Conservation (phyloP, 2,329 filamentous ascomycete species). For the Teratosphaeria nubilosa region DNA sequence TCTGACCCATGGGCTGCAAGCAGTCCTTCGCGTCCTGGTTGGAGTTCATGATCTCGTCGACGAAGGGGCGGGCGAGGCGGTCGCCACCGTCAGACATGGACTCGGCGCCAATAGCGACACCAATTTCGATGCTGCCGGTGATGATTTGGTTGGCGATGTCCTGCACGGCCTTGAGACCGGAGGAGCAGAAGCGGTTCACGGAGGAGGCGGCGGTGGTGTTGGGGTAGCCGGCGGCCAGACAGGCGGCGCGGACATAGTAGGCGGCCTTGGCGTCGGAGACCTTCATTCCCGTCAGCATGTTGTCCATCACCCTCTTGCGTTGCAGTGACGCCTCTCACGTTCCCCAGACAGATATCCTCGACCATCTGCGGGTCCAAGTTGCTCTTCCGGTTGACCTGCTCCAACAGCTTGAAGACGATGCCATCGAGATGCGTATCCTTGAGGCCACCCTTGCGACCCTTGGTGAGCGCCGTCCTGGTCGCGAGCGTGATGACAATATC, state of each 20-base stretch:
- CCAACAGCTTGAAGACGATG: conserved; percentile 71
- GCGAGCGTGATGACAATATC: conserved; percentile 95
- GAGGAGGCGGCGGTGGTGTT: conserved; percentile 74
- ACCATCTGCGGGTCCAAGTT: conserved; percentile 26
- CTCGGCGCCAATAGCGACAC: conserved; percentile 81
- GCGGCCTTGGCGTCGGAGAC: conserved; percentile 76
- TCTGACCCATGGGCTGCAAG: conserved; percentile 96
- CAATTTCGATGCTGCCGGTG: conserved; percentile 71
- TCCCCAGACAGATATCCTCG: conserved; percentile 77
- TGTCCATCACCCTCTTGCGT: no score
- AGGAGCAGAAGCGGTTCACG: conserved; percentile 95
- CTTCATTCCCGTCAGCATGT: conserved; percentile 31
- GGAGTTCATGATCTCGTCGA: conserved; percentile 58
- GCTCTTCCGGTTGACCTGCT: conserved; percentile 39
- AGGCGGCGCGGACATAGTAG: conserved; percentile 82
- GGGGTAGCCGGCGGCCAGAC: conserved; percentile 85
- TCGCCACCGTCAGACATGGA: conserved; percentile 71
- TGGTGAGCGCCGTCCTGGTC: conserved; percentile 77
- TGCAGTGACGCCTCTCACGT: conserved; percentile 45
- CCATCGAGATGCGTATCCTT: conserved; percentile 90
- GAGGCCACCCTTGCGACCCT: conserved; percentile 79
- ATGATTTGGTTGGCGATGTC: conserved; percentile 86
- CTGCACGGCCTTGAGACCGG: conserved; percentile 87
- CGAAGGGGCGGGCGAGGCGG: conserved; percentile 60
- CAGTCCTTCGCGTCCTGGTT: conserved; percentile 75